Conservation (phyloP, 768 basidiomycete genomes). For the Auricularia auricula-judae region DNA sequence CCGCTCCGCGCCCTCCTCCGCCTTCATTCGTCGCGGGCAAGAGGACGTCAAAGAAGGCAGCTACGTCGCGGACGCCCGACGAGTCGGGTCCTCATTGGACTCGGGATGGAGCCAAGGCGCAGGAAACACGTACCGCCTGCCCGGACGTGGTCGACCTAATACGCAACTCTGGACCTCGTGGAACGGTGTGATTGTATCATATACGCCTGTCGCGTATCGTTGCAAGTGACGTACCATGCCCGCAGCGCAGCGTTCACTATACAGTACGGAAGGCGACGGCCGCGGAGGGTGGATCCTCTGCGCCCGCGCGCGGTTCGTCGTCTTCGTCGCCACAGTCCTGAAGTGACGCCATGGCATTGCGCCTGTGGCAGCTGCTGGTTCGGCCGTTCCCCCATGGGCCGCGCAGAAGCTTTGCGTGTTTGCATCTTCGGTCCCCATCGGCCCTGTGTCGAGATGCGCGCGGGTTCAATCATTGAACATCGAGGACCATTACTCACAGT, state of each 20-base stretch:
- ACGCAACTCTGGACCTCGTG: background rate
- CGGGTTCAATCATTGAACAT: background rate
- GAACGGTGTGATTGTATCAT: background rate
- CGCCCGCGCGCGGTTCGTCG: no score
- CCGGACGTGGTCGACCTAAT: no score
- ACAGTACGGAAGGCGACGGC: no score
- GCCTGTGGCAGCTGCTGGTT: no score
- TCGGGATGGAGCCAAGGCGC: background rate
- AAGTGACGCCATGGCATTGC: no score
- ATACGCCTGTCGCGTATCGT: background rate
- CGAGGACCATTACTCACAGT: background rate
- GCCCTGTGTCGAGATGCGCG: background rate
- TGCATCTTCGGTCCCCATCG: background rate
- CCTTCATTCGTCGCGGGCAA: background rate
- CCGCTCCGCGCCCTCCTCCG: background rate
- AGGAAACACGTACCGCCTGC: no score
- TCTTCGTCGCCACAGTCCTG: no score
- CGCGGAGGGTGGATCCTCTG: no score
- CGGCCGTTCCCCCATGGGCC: no score
- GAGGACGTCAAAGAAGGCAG: background rate
- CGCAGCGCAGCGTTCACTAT: no score
- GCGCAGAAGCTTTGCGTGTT: background rate
- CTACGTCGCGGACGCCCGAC: background rate
- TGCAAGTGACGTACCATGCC: background rate
- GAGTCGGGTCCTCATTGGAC: background rate